phyloP scores from a whole-genome alignment of 78 protist genomes.

The Protostelium mycophagum region DNA sequence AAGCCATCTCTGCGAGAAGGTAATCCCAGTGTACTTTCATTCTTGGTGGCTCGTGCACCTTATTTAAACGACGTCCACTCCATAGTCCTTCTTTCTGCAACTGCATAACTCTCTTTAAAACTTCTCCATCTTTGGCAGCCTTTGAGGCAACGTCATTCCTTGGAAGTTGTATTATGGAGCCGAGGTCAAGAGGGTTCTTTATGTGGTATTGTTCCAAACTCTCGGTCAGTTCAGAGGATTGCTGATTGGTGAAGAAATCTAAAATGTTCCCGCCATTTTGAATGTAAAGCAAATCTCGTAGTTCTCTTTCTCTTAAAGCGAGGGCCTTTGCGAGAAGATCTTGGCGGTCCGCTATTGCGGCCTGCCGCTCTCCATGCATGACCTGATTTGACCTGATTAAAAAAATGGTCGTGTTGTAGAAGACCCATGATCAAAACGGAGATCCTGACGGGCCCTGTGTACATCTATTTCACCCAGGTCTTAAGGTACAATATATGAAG shows the following conservation, averaged over 20 bases:
- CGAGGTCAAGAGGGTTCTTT: neutral
- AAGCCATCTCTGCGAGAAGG: constrained; percentile 70
- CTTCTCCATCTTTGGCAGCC: constrained; percentile 35
- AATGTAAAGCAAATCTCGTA: neutral
- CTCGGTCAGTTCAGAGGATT: neutral
- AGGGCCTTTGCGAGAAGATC: neutral
- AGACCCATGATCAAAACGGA: no score
- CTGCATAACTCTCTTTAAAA: constrained; percentile 30
- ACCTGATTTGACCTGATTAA: no score
- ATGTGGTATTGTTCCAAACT: neutral
- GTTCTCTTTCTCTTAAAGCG: neutral
- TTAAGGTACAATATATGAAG: no score
- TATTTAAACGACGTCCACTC: constrained; percentile 25
- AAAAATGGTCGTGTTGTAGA: no score
- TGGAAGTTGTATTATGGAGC: neutral
- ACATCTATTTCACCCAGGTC: no score
- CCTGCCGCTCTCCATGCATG: neutral
- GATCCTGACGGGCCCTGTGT: no score
- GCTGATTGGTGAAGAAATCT: neutral
- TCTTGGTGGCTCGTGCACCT: constrained; percentile 70
- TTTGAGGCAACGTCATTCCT: constrained; percentile 1
- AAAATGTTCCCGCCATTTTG: neutral
- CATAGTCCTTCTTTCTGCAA: constrained; percentile 32
- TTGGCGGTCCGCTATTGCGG: neutral
- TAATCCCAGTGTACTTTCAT: constrained; percentile 76